A percentile compares a stretch with the other conserved stretches of the same genome.
phyloP scores from a whole-genome alignment of 2,329 filamentous ascomycete species.

The Penicillium sp. region DNA sequence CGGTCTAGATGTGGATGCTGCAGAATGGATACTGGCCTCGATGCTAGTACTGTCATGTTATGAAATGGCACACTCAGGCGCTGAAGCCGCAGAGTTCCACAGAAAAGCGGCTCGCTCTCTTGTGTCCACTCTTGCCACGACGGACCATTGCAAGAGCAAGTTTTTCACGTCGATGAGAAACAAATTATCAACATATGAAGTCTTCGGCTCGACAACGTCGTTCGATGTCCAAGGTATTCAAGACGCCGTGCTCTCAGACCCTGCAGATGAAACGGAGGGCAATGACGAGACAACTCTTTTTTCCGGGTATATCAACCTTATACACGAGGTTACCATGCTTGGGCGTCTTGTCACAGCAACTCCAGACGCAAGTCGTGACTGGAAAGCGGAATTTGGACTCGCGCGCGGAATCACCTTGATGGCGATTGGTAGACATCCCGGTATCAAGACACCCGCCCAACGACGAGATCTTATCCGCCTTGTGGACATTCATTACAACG shows the following conservation, averaged over 20 bases:
- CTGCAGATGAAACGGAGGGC: not conserved
- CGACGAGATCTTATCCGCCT: not conserved
- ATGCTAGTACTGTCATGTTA: not conserved
- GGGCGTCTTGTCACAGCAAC: not conserved
- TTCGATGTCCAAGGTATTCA: not conserved
- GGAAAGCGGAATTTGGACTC: not conserved
- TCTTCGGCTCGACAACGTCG: not conserved
- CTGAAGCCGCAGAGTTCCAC: not conserved
- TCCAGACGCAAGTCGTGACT: not conserved
- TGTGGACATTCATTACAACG: not conserved
- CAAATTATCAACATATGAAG: not conserved
- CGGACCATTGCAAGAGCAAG: not conserved
- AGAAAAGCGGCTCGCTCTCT: not conserved
- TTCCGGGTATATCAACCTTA: not conserved
- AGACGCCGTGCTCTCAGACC: not conserved
- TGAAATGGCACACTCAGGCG: not conserved
- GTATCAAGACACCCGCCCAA: not conserved
- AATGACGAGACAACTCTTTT: not conserved
- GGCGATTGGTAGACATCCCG: not conserved
- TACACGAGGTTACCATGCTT: not conserved
- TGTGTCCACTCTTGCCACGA: not conserved
- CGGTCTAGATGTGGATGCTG: not conserved
- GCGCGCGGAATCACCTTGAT: not conserved
- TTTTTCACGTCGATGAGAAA: not conserved
- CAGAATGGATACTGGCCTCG: not conserved